These are phyloP conservation scores for Chrysosporium queenslandicum DNA, from an alignment of 2,329 filamentous ascomycete genomes.

Conservation along the genomic window DNA sequence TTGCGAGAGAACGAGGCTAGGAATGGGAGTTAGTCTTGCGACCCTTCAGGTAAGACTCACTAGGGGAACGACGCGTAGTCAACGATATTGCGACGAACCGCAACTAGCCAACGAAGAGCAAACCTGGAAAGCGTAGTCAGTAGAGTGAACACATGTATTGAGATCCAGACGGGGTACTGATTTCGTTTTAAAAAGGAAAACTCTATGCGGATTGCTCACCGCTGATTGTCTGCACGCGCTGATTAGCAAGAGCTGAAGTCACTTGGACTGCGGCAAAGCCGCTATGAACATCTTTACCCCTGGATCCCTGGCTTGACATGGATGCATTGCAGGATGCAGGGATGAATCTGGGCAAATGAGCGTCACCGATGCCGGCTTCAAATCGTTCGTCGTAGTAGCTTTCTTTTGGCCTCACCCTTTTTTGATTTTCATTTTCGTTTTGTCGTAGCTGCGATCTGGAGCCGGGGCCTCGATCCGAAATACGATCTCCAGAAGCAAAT, in stretches of 20 bases:
- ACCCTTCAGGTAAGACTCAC: background rate
- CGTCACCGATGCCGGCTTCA: background rate
- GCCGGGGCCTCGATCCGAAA: background rate
- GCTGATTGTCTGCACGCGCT: background rate
- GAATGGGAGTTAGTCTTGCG: background rate
- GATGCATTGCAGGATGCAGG: slow-evolving; percentile 10
- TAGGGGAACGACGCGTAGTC: background rate
- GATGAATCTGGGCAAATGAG: background rate
- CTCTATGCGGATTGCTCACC: background rate
- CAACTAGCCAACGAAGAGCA: background rate
- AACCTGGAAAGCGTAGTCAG: background rate
- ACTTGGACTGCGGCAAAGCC: background rate
- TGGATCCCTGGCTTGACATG: slow-evolving; percentile 2
- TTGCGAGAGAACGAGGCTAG: background rate
- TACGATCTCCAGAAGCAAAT: background rate
- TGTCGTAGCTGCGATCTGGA: background rate
- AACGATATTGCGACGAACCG: background rate
- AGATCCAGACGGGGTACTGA: background rate
- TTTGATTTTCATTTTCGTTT: background rate
- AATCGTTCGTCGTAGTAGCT: background rate
- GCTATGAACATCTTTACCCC: background rate
- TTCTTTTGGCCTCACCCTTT: background rate
- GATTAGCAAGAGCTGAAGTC: background rate
- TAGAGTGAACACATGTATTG: background rate
- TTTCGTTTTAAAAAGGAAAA: background rate